phyloP scores from a whole-genome alignment of 345 rosid genomes.

The Limnanthes douglasii region DNA sequence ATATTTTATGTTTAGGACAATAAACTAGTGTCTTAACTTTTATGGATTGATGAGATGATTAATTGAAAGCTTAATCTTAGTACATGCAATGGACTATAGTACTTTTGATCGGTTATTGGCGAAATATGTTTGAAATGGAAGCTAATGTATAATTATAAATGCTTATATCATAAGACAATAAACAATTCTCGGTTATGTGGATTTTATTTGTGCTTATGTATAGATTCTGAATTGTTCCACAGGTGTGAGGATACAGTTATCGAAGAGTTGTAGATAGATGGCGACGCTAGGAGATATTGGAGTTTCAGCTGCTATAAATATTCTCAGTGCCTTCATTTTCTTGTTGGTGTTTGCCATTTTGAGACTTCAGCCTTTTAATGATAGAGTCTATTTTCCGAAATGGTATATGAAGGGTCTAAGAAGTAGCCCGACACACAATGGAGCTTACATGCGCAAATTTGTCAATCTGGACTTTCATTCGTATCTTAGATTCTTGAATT shows the following conservation, averaged over 20 bases:
- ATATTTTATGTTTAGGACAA: too few species aligned
- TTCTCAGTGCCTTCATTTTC: slow-evolving; percentile 59
- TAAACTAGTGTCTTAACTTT: too few species aligned
- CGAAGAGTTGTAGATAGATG: slow-evolving; percentile 25
- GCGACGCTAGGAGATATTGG: slow-evolving; percentile 86
- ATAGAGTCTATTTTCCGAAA: slow-evolving; percentile 88
- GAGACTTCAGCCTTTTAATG: slow-evolving; percentile 90
- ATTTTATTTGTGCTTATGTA: neutral
- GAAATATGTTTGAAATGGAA: too few species aligned
- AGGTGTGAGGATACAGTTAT: slow-evolving; percentile 3
- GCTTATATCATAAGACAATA: too few species aligned
- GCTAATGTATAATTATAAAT: too few species aligned
- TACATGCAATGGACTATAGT: too few species aligned
- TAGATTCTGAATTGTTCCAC: neutral
- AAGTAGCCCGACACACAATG: slow-evolving; percentile 43
- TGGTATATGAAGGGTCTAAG: slow-evolving; percentile 88
- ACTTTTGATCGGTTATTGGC: too few species aligned
- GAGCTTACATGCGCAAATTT: slow-evolving; percentile 40
- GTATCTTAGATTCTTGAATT: slow-evolving; percentile 60
- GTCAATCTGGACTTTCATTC: slow-evolving; percentile 61
- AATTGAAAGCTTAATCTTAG: too few species aligned
- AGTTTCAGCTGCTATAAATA: slow-evolving; percentile 63
- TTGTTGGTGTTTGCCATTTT: slow-evolving; percentile 62
- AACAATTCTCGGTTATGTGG: neutral
- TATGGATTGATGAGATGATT: too few species aligned